phyloP scores from a whole-genome alignment of 2,329 filamentous ascomycete genomes.

The Fusarium oxysporum region DNA sequence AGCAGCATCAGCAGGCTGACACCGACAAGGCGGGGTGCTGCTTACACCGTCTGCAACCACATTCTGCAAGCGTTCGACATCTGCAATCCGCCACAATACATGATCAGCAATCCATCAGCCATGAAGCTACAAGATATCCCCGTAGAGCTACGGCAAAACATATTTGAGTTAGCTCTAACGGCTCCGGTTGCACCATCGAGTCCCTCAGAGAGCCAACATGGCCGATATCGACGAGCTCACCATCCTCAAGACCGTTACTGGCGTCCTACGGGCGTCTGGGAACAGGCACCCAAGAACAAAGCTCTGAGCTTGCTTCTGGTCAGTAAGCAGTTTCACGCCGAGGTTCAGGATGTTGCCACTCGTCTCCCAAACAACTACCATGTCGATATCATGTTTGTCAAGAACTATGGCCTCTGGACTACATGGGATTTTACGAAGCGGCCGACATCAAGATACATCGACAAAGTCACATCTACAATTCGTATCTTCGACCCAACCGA shows the following conservation, averaged over 20 bases:
- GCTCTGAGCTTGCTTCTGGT: not conserved
- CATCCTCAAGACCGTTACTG: too few species aligned
- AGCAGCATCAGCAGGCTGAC: too few species aligned
- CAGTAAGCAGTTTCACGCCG: not conserved
- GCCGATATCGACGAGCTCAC: not conserved
- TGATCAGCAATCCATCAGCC: too few species aligned
- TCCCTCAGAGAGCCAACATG: not conserved
- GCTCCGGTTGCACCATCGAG: not conserved
- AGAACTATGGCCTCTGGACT: slow-evolving; percentile 6
- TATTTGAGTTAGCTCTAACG: not conserved
- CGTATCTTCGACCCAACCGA: slow-evolving; percentile 21
- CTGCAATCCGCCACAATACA: too few species aligned
- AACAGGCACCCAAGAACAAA: not conserved
- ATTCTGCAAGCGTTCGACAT: too few species aligned
- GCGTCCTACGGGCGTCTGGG: not conserved
- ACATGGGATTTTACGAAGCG: slow-evolving; percentile 7
- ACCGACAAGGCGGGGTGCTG: too few species aligned
- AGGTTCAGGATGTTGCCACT: not conserved
- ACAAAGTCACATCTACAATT: not conserved
- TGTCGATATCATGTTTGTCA: slow-evolving; percentile 26
- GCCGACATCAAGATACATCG: slow-evolving; percentile 1
- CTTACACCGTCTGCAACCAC: too few species aligned
- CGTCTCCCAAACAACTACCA: not conserved
- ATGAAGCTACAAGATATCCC: not conserved
- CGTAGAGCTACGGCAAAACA: not conserved